A percentile compares a stretch with the other conserved stretches of the same genome.
Evolutionary conservation across 2,329 filamentous ascomycete species (phyloP).

Genomic region (Cercospora brassicicola): DNA sequence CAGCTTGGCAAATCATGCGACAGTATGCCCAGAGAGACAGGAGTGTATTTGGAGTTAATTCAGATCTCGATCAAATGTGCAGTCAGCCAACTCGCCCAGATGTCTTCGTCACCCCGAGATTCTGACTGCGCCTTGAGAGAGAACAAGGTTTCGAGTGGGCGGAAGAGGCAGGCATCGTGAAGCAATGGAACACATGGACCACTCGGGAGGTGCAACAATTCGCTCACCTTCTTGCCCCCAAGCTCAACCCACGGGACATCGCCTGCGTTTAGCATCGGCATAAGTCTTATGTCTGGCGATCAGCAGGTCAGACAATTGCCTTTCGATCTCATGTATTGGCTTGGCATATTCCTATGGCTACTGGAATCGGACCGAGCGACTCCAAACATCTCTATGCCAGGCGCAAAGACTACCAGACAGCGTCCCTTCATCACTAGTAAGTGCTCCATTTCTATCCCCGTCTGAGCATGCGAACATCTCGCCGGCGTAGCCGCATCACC

Average conservation of each 20-base stretch:
- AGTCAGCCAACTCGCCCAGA: neutral
- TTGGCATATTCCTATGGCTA: neutral
- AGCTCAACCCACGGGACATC: neutral
- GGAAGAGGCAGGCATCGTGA: neutral
- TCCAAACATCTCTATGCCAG: neutral
- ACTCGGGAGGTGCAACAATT: neutral
- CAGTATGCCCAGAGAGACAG: neutral
- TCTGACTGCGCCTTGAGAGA: neutral
- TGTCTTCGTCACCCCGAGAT: neutral
- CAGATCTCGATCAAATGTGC: neutral
- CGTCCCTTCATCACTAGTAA: neutral
- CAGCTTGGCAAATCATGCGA: neutral
- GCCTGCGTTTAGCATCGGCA: neutral
- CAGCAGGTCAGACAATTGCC: neutral
- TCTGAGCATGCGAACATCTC: neutral
- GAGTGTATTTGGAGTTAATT: too few species aligned
- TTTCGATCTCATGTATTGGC: neutral
- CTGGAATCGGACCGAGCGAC: neutral
- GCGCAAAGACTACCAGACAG: neutral
- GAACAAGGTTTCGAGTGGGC: neutral
- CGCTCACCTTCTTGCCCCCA: neutral
- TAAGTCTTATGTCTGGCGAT: neutral
- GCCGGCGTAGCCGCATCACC: neutral
- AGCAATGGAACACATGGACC: neutral
- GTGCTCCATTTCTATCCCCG: neutral